Percentiles rank a stretch among this genome's conserved stretches.
Evolutionary conservation across 208 protist genomes (phyloP).

Genomic region (Crithidia brevicula): DNA sequence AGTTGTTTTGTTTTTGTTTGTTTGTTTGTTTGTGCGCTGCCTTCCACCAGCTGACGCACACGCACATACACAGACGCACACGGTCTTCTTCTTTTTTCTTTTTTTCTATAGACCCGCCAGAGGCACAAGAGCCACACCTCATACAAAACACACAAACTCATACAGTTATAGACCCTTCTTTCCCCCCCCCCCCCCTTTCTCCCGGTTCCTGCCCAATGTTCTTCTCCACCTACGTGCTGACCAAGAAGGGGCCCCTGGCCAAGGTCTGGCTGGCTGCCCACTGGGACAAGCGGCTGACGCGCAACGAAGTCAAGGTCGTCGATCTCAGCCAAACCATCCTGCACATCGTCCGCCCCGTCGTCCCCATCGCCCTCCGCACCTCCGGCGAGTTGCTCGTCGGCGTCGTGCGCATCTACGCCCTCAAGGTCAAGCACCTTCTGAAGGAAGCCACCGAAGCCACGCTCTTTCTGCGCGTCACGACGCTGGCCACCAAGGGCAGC

Average conservation of each 20-base stretch:
- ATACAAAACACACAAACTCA: background rate
- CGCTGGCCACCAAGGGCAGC: slow-evolving; percentile 36
- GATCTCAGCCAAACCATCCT: slow-evolving; percentile 93
- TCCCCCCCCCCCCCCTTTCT: background rate
- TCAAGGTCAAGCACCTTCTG: slow-evolving; percentile 92
- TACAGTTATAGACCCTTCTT: background rate
- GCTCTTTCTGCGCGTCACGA: slow-evolving; percentile 67
- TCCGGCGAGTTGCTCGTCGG: slow-evolving; percentile 97
- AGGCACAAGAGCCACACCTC: background rate
- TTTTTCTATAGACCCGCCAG: no score
- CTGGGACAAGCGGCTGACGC: slow-evolving; percentile 95
- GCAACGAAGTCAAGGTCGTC: slow-evolving; percentile 90
- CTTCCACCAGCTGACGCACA: no score
- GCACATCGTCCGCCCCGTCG: slow-evolving; percentile 93
- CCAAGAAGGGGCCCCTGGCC: slow-evolving; percentile 95
- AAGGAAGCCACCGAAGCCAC: slow-evolving; percentile 90
- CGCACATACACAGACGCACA: no score
- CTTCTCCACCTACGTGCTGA: slow-evolving; percentile 96
- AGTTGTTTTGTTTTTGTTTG: no score
- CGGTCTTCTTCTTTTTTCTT: no score
- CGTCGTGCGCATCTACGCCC: slow-evolving; percentile 96
- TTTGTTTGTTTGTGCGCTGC: no score
- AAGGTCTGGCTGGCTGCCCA: slow-evolving; percentile 98
- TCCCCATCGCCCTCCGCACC: slow-evolving; percentile 96
- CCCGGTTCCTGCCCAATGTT: slow-evolving; percentile 92